Evolutionary conservation across 441 rosid species (phyloP).

Genomic region (Arabidopsis lyrata): DNA sequence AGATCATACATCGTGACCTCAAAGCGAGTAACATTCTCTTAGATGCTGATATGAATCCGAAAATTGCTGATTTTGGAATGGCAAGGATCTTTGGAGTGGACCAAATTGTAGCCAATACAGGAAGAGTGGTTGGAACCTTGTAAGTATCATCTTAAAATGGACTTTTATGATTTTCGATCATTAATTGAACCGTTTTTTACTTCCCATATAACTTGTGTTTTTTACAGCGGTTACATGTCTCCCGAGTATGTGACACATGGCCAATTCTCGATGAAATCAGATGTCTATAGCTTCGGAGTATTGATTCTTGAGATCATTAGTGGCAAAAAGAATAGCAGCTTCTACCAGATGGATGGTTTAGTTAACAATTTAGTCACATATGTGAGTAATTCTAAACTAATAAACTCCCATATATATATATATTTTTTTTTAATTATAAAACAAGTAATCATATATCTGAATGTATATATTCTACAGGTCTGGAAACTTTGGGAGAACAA

Average conservation of each 20-base stretch:
- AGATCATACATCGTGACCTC: conserved; percentile 60
- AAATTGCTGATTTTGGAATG: conserved; percentile 55
- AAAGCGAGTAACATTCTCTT: conserved; percentile 56
- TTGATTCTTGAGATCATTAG: conserved; percentile 36
- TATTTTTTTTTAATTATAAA: too few species aligned
- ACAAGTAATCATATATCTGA: too few species aligned
- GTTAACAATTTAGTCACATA: neutral
- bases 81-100: conserved; percentile 50
- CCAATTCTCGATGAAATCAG: conserved; percentile 50
- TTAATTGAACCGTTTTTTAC: neutral
- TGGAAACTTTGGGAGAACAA: neutral
- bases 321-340: neutral
- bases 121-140: conserved; percentile 50
- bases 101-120: conserved; percentile 39
- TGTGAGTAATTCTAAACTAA: neutral
- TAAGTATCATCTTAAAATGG: conserved; percentile 24
- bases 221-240: conserved; percentile 54
- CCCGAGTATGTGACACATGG: conserved; percentile 54
- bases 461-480: too few species aligned
- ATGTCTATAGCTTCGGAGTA: conserved; percentile 55
- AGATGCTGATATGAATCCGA: conserved; percentile 55
- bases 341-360: neutral
- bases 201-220: neutral
- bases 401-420: too few species aligned
- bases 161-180: neutral